Evolutionary conservation across 1,284 basidiomycete genomes (phyloP), one percentile per base, ranked within the genome.

Genomic region (Thelephora terrestris): DNA sequence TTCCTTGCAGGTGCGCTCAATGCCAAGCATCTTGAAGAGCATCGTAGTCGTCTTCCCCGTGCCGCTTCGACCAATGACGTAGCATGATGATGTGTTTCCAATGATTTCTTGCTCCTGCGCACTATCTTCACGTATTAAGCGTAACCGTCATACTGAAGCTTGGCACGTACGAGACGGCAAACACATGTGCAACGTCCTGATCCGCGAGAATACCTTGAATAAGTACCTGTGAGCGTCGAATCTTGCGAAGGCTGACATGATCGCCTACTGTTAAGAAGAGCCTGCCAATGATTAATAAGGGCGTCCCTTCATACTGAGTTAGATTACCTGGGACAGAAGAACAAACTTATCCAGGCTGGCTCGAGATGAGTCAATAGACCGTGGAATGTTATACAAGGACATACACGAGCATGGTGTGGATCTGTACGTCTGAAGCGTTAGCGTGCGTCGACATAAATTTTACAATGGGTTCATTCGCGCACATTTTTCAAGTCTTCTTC

Each of bases 21-120:
- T 73, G 5, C 76, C 73, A 4, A 85, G 64, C 73, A 85, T 85
- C 63, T 83, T 84, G 68, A 79, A 82, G 0, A 85, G 63, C 74
- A 85, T 82, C 0, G 81, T 83, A 0, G 82, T 85, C 0, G 82
- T 87, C 72, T 87, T 85, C 4, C 56, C 37, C 43, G 55, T 57
- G 5, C 55, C 55, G 25, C 50, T 52, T 9, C 55, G 46, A 7
- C 55, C 55, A 16, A 43, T 1, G 3, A 52, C 82, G 58, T 79
- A 84, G 50, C 79, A 83, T 0, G 82, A 84, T 1, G 67, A 62
- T 0, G 64, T 62, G 56, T 84, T 71, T 40, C 83, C 75, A 9
- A 84, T 75, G 25, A 87, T 82, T 43, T 62, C 66, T 56, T 71
- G 75, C 56, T 87, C 83, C 29, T 73, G 64, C 0, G 72, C 63